Conservation (phyloP, 768 basidiomycete species). For the Russula sp. region DNA sequence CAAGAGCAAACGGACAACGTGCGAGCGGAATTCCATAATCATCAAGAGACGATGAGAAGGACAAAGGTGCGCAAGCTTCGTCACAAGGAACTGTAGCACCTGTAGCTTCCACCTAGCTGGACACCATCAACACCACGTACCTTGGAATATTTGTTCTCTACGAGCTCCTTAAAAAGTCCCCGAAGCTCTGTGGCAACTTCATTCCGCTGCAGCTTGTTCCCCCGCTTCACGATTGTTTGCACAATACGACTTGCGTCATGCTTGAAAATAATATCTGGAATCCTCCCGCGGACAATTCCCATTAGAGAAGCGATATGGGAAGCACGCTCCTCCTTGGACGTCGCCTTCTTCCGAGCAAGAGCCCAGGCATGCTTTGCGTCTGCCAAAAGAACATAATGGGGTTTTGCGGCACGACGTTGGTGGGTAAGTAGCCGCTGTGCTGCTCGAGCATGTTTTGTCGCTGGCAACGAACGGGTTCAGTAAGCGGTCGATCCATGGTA, state of each 20-base stretch:
- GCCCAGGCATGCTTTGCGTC: slow-evolving; percentile 77
- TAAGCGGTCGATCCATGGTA: not conserved
- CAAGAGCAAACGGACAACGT: slow-evolving; percentile 68
- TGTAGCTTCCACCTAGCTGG: not conserved
- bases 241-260: slow-evolving; percentile 88
- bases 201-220: slow-evolving; percentile 63
- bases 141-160: slow-evolving; percentile 88
- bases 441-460: slow-evolving; percentile 61
- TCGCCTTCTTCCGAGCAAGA: slow-evolving; percentile 62
- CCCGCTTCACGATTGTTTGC: slow-evolving; percentile 76
- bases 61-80: slow-evolving; percentile 71
- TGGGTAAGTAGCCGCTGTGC: slow-evolving; percentile 58
- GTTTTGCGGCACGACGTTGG: slow-evolving; percentile 70
- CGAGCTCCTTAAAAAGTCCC: slow-evolving; percentile 68
- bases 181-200: slow-evolving; percentile 80
- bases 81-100: slow-evolving; percentile 58
- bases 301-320: slow-evolving; percentile 70
- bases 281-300: slow-evolving; percentile 67
- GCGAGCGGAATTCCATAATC: slow-evolving; percentile 67
- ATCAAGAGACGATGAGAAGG: slow-evolving; percentile 69
- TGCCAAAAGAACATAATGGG: slow-evolving; percentile 59
- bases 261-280: slow-evolving; percentile 82
- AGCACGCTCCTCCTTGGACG: slow-evolving; percentile 62
- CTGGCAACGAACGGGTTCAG: slow-evolving; percentile 29
- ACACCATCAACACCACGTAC: slow-evolving; percentile 32